These are phyloP conservation scores for Colletotrichum musicola DNA, from an alignment of 2,329 filamentous ascomycete species.

Conservation along the genomic window DNA sequence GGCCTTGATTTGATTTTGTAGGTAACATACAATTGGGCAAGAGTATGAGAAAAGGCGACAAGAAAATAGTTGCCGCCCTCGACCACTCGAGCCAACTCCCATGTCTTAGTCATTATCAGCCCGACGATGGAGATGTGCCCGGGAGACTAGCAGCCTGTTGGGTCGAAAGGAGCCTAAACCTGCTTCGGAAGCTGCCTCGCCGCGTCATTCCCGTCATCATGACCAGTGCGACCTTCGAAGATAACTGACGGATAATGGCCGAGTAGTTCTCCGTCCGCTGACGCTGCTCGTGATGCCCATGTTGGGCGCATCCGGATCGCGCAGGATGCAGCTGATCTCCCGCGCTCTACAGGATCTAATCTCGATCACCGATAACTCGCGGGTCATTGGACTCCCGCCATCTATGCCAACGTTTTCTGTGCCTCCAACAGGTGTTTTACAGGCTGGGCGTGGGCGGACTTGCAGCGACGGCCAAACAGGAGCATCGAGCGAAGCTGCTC, in stretches of 20 bases:
- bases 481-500: not conserved
- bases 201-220: slow-evolving; percentile 9
- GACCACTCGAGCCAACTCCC: slow-evolving; percentile 17
- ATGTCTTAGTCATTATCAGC: slow-evolving; percentile 16
- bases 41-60: too few relatives aligned
- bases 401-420: slow-evolving; percentile 11
- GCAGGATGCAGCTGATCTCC: slow-evolving; percentile 34
- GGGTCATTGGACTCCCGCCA: not conserved
- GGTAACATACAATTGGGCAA: not conserved
- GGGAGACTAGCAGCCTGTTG: slow-evolving; percentile 13
- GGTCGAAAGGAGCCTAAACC: slow-evolving; percentile 16
- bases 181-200: slow-evolving; percentile 27
- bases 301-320: slow-evolving; percentile 2
- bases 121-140: slow-evolving; percentile 10
- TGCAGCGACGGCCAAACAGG: slow-evolving; percentile 16
- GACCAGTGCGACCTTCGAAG: not conserved
- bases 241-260: not conserved
- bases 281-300: not conserved
- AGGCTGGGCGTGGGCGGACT: not conserved
- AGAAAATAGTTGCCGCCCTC: not conserved
- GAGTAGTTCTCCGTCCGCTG: not conserved
- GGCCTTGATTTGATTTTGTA: slow-evolving; percentile 18
- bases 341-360: slow-evolving; percentile 32
- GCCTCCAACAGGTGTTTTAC: not conserved
- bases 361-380: slow-evolving; percentile 19